Percentiles rank a stretch among this genome's conserved stretches.
phyloP scores from a whole-genome alignment of 805 yeast genomes.

The Middelhovenomyces tepae region DNA sequence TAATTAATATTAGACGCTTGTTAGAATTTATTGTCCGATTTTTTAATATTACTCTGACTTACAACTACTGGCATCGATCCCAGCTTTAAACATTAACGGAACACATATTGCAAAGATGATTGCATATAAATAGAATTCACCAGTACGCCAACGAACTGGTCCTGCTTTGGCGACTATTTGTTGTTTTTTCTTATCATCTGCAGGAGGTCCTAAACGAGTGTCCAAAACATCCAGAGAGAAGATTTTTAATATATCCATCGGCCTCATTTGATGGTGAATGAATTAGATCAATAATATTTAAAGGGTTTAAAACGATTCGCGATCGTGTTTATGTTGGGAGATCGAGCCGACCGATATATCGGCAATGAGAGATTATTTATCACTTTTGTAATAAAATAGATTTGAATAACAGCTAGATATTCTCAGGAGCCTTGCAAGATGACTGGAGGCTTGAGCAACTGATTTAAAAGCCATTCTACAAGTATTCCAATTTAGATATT shows the following conservation, averaged over 20 bases:
- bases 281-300: too few species aligned
- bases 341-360: too few species aligned
- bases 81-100: constrained; percentile 76
- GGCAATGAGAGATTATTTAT: too few species aligned
- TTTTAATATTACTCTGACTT: constrained; percentile 4
- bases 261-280: too few species aligned
- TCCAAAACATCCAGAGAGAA: constrained; percentile 36
- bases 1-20: constrained; percentile 59
- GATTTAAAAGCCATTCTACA: too few species aligned
- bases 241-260: constrained; percentile 7
- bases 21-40: constrained; percentile 21
- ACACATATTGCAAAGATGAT: constrained; percentile 57
- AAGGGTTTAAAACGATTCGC: too few species aligned
- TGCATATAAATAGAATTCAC: constrained; percentile 65
- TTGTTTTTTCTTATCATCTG: constrained; percentile 24
- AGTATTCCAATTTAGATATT: too few species aligned
- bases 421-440: too few species aligned
- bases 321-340: too few species aligned
- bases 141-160: constrained; percentile 60
- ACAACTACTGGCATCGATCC: constrained; percentile 63
- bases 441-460: too few species aligned
- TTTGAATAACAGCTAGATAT: too few species aligned
- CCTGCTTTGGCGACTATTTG: constrained; percentile 21
- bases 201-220: constrained; percentile 32
- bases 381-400: too few species aligned